A percentile compares a stretch with the other conserved stretches of the same genome.
These are phyloP conservation scores for Cynanchum wilfordii DNA, from an alignment of 257 asterid genomes.

Conservation along the genomic window DNA sequence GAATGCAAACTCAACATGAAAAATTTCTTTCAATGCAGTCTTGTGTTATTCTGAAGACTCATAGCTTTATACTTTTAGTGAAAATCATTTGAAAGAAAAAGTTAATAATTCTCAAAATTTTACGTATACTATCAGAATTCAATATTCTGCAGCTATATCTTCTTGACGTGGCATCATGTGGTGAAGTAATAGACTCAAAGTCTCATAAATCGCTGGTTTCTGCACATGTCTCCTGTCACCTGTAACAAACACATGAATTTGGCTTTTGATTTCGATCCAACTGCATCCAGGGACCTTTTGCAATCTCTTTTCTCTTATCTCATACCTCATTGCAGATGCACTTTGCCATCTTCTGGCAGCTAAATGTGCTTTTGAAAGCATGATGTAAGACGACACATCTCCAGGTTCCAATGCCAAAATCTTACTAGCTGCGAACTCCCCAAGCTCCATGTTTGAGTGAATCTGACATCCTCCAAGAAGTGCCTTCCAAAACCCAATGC, in stretches of 20 bases:
- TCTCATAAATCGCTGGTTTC: conserved; percentile 36
- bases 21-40: too few species aligned
- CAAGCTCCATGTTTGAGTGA: conserved; percentile 54
- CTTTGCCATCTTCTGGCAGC: conserved; percentile 75
- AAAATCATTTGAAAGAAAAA: background rate
- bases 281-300: conserved; percentile 70
- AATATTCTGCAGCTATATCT: conserved; percentile 16
- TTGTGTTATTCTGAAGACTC: too few species aligned
- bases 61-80: background rate
- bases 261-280: conserved; percentile 63
- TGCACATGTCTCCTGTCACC: conserved; percentile 45
- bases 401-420: conserved; percentile 62
- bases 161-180: conserved; percentile 31
- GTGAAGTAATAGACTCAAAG: conserved; percentile 30
- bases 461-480: conserved; percentile 75
- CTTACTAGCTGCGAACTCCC: conserved; percentile 48
- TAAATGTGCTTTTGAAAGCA: conserved; percentile 81
- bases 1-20: background rate
- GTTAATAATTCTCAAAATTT: background rate
- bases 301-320: conserved; percentile 59
- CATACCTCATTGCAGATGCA: conserved; percentile 39
- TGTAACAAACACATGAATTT: conserved; percentile 59
- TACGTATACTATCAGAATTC: background rate
- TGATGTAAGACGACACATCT: conserved; percentile 83
- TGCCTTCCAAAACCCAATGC: conserved; percentile 88